Percentiles rank a stretch among this genome's conserved stretches.
These are phyloP conservation scores for Rhodotorula sp. DNA, from an alignment of 1,284 basidiomycete species.

Conservation along the genomic window DNA sequence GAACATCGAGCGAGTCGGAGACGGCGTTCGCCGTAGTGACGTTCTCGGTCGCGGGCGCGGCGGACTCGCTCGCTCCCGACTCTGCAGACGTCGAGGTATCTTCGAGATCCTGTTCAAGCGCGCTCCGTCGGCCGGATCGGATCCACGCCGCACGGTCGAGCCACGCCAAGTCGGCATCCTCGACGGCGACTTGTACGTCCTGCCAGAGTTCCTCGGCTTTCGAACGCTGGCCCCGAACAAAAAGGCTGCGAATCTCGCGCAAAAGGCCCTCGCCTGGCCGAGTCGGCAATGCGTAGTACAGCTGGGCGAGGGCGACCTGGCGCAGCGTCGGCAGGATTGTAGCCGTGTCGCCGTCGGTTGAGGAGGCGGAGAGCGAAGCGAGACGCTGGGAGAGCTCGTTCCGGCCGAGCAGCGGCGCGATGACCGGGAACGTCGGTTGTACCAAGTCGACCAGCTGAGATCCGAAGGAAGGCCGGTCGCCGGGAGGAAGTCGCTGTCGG, in stretches of 20 bases:
- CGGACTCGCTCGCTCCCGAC: too few species aligned
- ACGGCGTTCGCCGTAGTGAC: background rate
- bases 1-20: background rate
- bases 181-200: constrained; percentile 18
- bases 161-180: constrained; percentile 22
- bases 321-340: constrained; percentile 9
- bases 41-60: too few species aligned
- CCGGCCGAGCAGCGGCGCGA: constrained; percentile 5
- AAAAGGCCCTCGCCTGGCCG: constrained; percentile 16
- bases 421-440: constrained; percentile 2
- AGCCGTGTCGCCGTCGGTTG: background rate
- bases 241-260: background rate
- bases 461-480: constrained; percentile 2
- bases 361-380: background rate
- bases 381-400: constrained; percentile 1
- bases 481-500: background rate
- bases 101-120: background rate
- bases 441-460: constrained; percentile 17
- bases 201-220: constrained; percentile 26
- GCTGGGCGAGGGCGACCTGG: constrained; percentile 32
- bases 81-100: constrained; percentile 1
- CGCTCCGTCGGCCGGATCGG: background rate
- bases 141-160: constrained; percentile 19
- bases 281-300: constrained; percentile 8
- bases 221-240: constrained; percentile 1